Evolutionary conservation across 257 asterid species (phyloP).

Genomic region (Solanum piurae): DNA sequence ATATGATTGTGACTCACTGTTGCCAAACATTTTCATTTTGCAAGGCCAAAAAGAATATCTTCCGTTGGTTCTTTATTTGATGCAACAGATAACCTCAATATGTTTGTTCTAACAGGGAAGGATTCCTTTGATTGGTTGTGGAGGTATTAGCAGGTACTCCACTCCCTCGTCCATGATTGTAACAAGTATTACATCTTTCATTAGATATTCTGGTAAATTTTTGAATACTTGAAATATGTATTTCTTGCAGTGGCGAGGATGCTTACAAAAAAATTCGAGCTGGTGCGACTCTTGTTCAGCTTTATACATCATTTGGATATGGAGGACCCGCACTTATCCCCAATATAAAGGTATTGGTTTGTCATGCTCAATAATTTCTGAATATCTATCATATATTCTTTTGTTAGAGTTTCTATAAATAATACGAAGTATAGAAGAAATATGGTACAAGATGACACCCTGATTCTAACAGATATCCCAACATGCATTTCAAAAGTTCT

Average conservation of each 20-base stretch:
- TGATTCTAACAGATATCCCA: neutral
- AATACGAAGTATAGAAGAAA: no score
- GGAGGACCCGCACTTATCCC: constrained; percentile 99
- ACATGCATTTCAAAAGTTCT: neutral
- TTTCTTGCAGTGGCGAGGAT: constrained; percentile 67
- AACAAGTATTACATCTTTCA: neutral
- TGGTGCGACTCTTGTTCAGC: constrained; percentile 93
- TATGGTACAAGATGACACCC: neutral
- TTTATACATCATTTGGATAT: constrained; percentile 87
- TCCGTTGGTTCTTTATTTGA: neutral
- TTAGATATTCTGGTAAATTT: neutral
- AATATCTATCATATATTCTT: no score
- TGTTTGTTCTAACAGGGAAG: constrained; percentile 40
- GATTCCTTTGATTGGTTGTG: constrained; percentile 83
- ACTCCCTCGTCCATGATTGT: neutral
- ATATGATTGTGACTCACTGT: neutral
- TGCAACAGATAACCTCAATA: neutral
- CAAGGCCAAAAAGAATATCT: neutral
- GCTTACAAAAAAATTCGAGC: constrained; percentile 93
- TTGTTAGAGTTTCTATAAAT: neutral
- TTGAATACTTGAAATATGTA: neutral
- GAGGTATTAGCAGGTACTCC: constrained; percentile 84
- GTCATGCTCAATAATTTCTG: neutral
- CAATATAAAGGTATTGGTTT: constrained; percentile 52
- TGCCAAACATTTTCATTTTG: neutral